A percentile compares a stretch with the other conserved stretches of the same genome.
phyloP scores from a whole-genome alignment of 805 yeast genomes.

The Wickerhamiella alocasiicola region DNA sequence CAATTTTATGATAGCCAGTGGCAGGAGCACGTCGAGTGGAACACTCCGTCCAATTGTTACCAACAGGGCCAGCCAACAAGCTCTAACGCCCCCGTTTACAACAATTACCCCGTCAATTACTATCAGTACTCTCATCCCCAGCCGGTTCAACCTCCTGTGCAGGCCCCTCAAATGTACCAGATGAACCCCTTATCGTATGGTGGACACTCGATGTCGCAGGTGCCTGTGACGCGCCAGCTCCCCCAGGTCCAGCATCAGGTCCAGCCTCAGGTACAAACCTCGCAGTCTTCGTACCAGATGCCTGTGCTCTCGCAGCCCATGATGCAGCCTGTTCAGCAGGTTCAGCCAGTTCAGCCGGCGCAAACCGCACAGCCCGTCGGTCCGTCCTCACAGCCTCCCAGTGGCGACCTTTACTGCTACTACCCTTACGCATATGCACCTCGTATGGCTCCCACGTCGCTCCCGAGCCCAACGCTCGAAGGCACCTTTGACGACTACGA shows the following conservation, averaged over 20 bases:
- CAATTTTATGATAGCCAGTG: conserved; percentile 4
- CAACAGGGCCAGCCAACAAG: no score
- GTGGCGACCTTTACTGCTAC: conserved; percentile 17
- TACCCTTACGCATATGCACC: conserved; percentile 51
- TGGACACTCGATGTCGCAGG: neutral
- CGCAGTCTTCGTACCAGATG: conserved; percentile 13
- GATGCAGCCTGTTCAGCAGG: conserved; percentile 1
- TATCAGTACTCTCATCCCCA: neutral
- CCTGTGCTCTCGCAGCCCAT: conserved; percentile 11
- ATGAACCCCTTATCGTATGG: neutral
- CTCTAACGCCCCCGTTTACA: neutral
- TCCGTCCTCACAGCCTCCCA: conserved; percentile 11
- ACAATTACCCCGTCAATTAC: neutral
- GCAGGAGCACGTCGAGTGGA: neutral
- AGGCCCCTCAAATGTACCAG: neutral
- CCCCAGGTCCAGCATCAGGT: conserved; percentile 15
- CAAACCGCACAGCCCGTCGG: conserved; percentile 6
- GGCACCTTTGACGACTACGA: conserved; percentile 46
- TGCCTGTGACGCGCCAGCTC: conserved; percentile 12
- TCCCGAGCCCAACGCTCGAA: conserved; percentile 4
- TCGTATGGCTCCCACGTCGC: conserved; percentile 36
- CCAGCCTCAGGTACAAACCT: conserved; percentile 8
- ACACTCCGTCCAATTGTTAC: no score
- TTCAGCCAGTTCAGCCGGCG: neutral
- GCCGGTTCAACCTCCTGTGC: neutral